Conservation (phyloP, 1,284 basidiomycete genomes). For the Leccinum cinnamomeum region DNA sequence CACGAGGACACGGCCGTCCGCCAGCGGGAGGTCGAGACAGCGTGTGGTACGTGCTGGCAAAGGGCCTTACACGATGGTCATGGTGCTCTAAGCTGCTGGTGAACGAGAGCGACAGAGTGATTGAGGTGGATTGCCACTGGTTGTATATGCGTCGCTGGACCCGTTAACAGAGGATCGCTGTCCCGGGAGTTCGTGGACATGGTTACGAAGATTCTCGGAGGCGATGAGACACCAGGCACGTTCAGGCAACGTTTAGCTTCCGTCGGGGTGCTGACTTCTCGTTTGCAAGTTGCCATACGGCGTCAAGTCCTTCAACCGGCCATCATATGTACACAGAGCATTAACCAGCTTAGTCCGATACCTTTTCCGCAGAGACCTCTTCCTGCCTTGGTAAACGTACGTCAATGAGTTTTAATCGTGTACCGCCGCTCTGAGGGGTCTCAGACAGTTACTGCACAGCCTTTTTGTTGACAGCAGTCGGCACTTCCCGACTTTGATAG, state of each 20-base stretch:
- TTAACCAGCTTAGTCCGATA: constrained; percentile 67
- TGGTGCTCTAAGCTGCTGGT: constrained; percentile 59
- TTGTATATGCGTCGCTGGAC: background rate
- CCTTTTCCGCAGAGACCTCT: constrained; percentile 58
- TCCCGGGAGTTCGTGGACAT: constrained; percentile 48
- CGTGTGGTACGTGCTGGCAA: constrained; percentile 52
- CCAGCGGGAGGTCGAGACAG: constrained; percentile 45
- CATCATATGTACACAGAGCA: constrained; percentile 54
- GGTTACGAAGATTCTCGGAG: constrained; percentile 46
- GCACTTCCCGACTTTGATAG: background rate
- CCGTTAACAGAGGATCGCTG: constrained; percentile 2
- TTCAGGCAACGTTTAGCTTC: background rate
- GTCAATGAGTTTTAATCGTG: constrained; percentile 15
- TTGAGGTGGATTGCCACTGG: constrained; percentile 43
- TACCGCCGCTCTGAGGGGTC: too few species aligned
- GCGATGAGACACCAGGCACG: constrained; percentile 47
- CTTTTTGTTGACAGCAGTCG: background rate
- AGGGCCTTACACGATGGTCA: constrained; percentile 60
- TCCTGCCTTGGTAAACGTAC: constrained; percentile 50
- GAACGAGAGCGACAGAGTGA: constrained; percentile 54
- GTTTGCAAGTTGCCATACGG: constrained; percentile 43
- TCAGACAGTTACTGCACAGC: too few species aligned
- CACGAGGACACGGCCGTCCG: constrained; percentile 39
- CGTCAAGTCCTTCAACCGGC: constrained; percentile 58
- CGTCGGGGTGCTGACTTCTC: constrained; percentile 4